Conservation (phyloP, 352 stramenopile species). For the Stephanocyclus meneghinianus region DNA sequence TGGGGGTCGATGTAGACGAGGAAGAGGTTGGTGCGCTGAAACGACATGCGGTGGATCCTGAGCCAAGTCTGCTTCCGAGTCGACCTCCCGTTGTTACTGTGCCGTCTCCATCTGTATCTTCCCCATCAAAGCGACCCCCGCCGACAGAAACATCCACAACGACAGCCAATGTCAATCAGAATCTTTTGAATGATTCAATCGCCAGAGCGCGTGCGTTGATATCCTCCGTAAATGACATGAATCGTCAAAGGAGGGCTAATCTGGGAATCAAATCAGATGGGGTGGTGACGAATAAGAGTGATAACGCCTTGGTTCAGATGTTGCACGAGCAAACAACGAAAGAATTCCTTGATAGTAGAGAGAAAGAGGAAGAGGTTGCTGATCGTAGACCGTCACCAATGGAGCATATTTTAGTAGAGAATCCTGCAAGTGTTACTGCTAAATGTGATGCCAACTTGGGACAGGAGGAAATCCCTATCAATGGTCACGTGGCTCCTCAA, state of each 20-base stretch:
- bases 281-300: not conserved
- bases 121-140: not conserved
- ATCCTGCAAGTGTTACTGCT: conserved; percentile 3
- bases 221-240: not conserved
- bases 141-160: not conserved
- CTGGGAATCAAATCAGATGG: conserved; percentile 4
- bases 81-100: not conserved
- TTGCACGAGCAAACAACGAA: not conserved
- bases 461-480: not conserved
- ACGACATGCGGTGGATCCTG: not conserved
- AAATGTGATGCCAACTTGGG: no score
- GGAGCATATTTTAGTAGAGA: not conserved
- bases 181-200: not conserved
- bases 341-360: not conserved
- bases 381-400: no score
- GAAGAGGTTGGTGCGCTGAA: not conserved
- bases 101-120: not conserved
- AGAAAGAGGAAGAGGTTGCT: not conserved
- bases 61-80: not conserved
- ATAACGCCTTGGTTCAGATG: not conserved
- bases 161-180: not conserved
- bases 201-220: not conserved
- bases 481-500: not conserved
- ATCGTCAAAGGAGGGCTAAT: not conserved
- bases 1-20: not conserved